Base-by-base conservation (phyloP, 1,139 yeast genomes). In the Geotrichum phurueaensis region DNA sequence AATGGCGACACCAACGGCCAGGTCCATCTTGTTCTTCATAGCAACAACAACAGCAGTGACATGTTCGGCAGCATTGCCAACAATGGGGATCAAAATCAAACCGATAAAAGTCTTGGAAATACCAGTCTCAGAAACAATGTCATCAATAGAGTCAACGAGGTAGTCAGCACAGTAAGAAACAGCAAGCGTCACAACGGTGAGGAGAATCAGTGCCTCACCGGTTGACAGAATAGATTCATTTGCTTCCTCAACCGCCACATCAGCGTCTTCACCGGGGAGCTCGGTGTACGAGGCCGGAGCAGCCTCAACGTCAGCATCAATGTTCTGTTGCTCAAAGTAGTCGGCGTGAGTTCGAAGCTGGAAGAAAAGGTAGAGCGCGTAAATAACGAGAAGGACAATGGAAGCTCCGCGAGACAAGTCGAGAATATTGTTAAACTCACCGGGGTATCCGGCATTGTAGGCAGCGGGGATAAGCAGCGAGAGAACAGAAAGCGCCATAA, bases 31-130 rank as follows among this genome's bases (percentile, higher is more conserved):
- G 75, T 94, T 90, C 76, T 91, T 91, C 83, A 86, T 84, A 29
- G 99, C 98, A 56, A 94, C 98, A 65, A 90, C 82, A 56, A 94
- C 87, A 2, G 98, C 96, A 23, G 98, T 92, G 56, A 89, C 98
- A 73, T 94, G 99, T 75, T 94, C 99, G n/a, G 99, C 98, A 1
- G 99, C 99, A 70, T 94, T 94, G 62, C 99, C 99, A 39, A 94
- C 98, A 65, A 94, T 91, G 56, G 99, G 99, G 65, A 94, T 86
- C 56, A 94, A 84, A 68, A 94, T 87, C 66, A 94, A 79, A 74
- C 99, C 99, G 68, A 94, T 90, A 70, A 94, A 94, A 0, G 98
- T 91, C 80, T 92, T 92, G 57, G 96, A 88, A 65, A 94, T 79
- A 3, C 96, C 96, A 1, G 96, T 84, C 51, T 84, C 77, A 64